Conservation (phyloP, 2,329 filamentous ascomycete species). For the Coniochaeta sp. region DNA sequence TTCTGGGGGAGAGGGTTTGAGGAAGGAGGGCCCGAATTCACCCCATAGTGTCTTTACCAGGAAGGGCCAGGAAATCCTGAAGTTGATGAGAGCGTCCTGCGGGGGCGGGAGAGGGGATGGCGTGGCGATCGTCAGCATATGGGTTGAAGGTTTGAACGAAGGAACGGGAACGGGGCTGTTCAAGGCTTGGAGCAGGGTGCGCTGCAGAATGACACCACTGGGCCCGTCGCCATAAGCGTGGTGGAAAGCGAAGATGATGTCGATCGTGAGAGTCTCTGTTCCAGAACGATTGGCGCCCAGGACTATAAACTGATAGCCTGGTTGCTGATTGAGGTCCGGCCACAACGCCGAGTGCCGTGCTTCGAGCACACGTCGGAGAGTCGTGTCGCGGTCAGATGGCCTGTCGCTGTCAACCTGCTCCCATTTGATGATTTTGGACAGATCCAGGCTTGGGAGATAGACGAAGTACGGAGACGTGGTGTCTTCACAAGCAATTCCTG, state of each 20-base stretch:
- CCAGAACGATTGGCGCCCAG: not conserved
- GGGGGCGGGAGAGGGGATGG: not conserved
- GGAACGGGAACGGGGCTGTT: not conserved
- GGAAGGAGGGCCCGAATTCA: not conserved
- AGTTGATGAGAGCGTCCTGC: not conserved
- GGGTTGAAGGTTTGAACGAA: not conserved
- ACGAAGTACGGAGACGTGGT: not conserved
- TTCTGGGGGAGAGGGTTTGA: not conserved
- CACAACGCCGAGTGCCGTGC: not conserved
- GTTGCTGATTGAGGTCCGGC: not conserved
- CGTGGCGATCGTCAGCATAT: not conserved
- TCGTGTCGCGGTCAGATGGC: not conserved
- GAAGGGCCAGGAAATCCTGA: not conserved
- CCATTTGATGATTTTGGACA: not conserved
- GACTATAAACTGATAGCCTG: not conserved
- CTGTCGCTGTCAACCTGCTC: not conserved
- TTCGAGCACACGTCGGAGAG: not conserved
- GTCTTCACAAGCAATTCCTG: not conserved
- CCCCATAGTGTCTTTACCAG: not conserved
- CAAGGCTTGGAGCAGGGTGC: not conserved
- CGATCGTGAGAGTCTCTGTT: not conserved
- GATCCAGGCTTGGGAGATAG: not conserved
- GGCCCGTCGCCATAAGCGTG: not conserved
- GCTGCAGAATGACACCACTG: not conserved
- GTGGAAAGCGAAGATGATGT: slow-evolving; percentile 1